These are phyloP conservation scores for Quercus engelmannii DNA, from an alignment of 306 rosid genomes.

Conservation along the genomic window DNA sequence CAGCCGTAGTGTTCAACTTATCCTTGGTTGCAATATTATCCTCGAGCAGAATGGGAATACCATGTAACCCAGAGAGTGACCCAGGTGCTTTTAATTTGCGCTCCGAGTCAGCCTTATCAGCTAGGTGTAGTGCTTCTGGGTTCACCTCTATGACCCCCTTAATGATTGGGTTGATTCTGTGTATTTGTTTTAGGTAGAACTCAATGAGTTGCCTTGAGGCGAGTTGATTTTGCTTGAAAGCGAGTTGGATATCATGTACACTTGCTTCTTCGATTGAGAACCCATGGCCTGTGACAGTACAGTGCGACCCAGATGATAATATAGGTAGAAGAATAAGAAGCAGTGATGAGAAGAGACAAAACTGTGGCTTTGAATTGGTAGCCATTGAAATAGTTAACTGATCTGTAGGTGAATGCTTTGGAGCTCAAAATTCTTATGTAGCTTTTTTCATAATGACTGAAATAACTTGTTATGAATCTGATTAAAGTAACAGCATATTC, in stretches of 20 bases:
- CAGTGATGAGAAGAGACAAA: slow-evolving; percentile 10
- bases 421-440: too few relatives aligned
- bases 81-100: not conserved
- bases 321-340: slow-evolving; percentile 16
- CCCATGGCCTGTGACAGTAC: not conserved
- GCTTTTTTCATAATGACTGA: too few relatives aligned
- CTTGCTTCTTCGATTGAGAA: slow-evolving; percentile 37
- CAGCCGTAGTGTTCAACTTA: slow-evolving; percentile 55
- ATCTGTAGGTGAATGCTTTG: too few relatives aligned
- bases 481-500: too few relatives aligned
- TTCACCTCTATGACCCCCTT: slow-evolving; percentile 49
- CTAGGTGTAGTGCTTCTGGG: slow-evolving; percentile 41
- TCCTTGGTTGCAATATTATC: slow-evolving; percentile 59
- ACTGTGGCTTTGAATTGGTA: slow-evolving; percentile 1
- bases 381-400: slow-evolving; percentile 14
- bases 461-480: too few relatives aligned
- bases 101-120: slow-evolving; percentile 41
- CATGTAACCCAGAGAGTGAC: slow-evolving; percentile 26
- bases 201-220: slow-evolving; percentile 39
- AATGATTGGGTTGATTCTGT: slow-evolving; percentile 31
- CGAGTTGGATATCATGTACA: slow-evolving; percentile 33
- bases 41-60: slow-evolving; percentile 55
- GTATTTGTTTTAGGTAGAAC: slow-evolving; percentile 39
- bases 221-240: slow-evolving; percentile 33
- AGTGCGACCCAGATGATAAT: not conserved